Evolutionary conservation across 108 stramenopile genomes (phyloP).

Genomic region (Cyclostephanos invisitatus): DNA sequence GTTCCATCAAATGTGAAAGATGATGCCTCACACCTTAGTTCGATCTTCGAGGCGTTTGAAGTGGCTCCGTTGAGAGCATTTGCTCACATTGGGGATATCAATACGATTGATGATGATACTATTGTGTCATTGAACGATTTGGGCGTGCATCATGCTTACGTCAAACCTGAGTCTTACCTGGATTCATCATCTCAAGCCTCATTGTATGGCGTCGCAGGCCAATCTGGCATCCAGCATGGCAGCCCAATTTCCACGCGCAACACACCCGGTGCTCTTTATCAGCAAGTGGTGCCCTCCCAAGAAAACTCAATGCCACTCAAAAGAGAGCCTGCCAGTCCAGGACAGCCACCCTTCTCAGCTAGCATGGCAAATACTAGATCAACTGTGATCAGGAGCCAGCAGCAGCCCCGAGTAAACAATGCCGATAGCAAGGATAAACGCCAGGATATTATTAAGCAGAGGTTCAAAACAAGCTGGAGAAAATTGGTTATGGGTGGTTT

Average conservation of each 20-base stretch:
- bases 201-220: neutral
- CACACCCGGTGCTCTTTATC: neutral
- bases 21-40: conserved; percentile 10
- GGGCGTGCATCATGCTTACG: conserved; percentile 13
- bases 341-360: neutral
- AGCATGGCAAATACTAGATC: neutral
- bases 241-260: neutral
- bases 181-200: neutral
- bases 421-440: neutral
- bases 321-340: neutral
- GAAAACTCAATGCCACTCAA: neutral
- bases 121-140: conserved; percentile 9
- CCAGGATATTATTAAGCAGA: neutral
- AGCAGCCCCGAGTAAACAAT: neutral
- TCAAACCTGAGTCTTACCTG: neutral
- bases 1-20: neutral
- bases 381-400: neutral
- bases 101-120: neutral
- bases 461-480: neutral
- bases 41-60: conserved; percentile 23
- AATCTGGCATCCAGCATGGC: neutral
- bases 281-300: neutral
- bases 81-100: neutral
- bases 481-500: neutral
- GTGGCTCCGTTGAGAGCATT: conserved; percentile 8